Percentiles rank a stretch among this genome's conserved stretches.
These are phyloP conservation scores for Pittosporum tobira DNA, from an alignment of 129 eudicot species.

Conservation along the genomic window DNA sequence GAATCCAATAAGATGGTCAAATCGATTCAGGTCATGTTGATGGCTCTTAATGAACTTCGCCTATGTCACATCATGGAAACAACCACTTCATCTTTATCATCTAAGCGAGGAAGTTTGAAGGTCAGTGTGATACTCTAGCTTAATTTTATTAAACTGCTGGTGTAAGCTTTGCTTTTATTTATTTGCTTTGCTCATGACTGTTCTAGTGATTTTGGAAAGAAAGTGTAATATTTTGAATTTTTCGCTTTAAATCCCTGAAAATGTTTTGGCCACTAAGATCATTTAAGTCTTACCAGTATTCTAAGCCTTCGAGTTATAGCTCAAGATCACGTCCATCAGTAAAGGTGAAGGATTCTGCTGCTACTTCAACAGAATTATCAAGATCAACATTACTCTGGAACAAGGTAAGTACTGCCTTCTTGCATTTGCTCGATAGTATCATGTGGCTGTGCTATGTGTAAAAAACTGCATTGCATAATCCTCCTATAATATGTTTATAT, in stretches of 20 bases:
- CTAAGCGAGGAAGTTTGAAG: constrained; percentile 48
- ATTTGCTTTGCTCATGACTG: not conserved
- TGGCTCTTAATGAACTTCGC: constrained; percentile 87
- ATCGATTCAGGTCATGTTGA: constrained; percentile 73
- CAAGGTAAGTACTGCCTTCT: constrained; percentile 41
- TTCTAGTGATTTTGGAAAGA: not conserved
- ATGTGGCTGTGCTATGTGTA: too few species aligned
- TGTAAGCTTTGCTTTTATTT: not conserved
- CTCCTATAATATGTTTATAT: too few species aligned
- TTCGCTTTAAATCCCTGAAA: too few species aligned
- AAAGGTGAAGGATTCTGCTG: constrained; percentile 44
- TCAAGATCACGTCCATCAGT: constrained; percentile 62
- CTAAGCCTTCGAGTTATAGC: constrained; percentile 51
- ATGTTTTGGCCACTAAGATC: not conserved
- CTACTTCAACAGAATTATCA: constrained; percentile 26
- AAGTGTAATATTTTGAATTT: too few species aligned
- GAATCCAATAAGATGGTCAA: constrained; percentile 66
- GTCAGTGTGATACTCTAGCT: constrained; percentile 26
- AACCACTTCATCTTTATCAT: constrained; percentile 30
- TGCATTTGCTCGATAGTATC: not conserved
- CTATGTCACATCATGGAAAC: constrained; percentile 64
- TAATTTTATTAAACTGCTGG: not conserved
- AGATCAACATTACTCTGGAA: constrained; percentile 57
- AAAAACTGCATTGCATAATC: not conserved
- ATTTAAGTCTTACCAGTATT: constrained; percentile 21